Evolutionary conservation across 805 yeast species (phyloP).

Genomic region (Kodamaea fukazawae): DNA sequence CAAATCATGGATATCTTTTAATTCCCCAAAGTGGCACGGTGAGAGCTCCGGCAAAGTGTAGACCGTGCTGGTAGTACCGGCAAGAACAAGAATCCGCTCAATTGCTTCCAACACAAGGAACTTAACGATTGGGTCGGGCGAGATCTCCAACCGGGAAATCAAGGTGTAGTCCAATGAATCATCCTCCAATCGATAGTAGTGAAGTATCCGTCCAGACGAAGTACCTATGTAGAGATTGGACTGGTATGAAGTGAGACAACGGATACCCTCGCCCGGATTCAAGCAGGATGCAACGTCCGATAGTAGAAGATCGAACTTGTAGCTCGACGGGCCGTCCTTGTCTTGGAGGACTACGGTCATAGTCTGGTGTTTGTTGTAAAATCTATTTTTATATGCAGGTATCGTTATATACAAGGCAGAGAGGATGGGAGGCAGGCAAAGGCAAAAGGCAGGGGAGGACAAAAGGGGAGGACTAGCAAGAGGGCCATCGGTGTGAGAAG

Average conservation of each 20-base stretch:
- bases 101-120: constrained; percentile 26
- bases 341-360: constrained; percentile 7
- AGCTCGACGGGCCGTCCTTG: constrained; percentile 3
- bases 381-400: background rate
- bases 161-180: constrained; percentile 30
- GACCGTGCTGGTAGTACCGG: constrained; percentile 25
- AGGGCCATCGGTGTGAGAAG: too few species aligned
- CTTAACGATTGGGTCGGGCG: constrained; percentile 18
- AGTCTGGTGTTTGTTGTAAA: background rate
- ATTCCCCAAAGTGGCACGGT: constrained; percentile 35
- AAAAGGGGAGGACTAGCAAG: too few species aligned
- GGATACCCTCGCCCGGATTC: constrained; percentile 11
- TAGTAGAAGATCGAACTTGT: constrained; percentile 10
- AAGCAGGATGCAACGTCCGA: constrained; percentile 6
- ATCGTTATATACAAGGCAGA: too few species aligned
- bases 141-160: constrained; percentile 22
- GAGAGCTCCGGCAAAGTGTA: constrained; percentile 38
- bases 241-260: constrained; percentile 21
- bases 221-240: constrained; percentile 40
- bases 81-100: constrained; percentile 24
- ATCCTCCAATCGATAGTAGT: constrained; percentile 40
- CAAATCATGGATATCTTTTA: constrained; percentile 34
- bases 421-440: too few species aligned
- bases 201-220: constrained; percentile 33
- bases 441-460: too few species aligned